Base-by-base conservation (phyloP, 2,329 filamentous ascomycete genomes). In the Monosporascus sp. region DNA sequence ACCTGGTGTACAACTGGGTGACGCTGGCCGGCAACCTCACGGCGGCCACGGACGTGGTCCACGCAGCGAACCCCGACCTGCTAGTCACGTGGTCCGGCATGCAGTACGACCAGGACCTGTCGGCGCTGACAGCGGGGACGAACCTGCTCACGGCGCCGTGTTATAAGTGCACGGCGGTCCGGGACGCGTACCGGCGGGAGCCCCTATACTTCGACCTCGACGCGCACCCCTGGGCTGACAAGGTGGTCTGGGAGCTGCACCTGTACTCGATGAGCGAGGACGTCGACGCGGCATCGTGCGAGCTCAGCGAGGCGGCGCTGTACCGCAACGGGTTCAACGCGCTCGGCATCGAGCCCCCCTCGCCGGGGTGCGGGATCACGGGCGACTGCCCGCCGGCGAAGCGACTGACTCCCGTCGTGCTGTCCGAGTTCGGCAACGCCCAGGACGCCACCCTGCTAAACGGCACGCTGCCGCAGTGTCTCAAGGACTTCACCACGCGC, bases 261-360 rank as follows among this genome's bases (percentile, higher is more conserved):
- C 55, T 76, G 20, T 76, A 76, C 64, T 58, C 63, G 49, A 73
- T 63, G 53, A 72, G 68, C 62, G 70, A 72, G 63, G 71, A 74
- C 58, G 50, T 72, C 28, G 72, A 74, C 63, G 77, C 75, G 1
- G 76, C 72, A 3, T 72, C 67, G 15, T 79, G 78, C 63, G 68
- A 69, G 17, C 69, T 76, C 52, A 73, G 79, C 65, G 70, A 77
- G 64, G 76, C 76, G 8, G 70, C 68, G 15, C 65, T 80, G 38
- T 80, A 78, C 67, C 71, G 72, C 46, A 74, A 72, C 53, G 77
- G 77, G 3, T 78, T 79, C 69, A 78, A 79, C 56, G 77, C 68
- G 47, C 63, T 76, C 56, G 61, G 69, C 66, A 62, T 77, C 63
- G 63, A 68, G 59, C 51, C 69, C 57, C 63, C 77, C 58, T 3